Evolutionary conservation across 1,284 basidiomycete species (phyloP).

Genomic region (Vanrija sp.): DNA sequence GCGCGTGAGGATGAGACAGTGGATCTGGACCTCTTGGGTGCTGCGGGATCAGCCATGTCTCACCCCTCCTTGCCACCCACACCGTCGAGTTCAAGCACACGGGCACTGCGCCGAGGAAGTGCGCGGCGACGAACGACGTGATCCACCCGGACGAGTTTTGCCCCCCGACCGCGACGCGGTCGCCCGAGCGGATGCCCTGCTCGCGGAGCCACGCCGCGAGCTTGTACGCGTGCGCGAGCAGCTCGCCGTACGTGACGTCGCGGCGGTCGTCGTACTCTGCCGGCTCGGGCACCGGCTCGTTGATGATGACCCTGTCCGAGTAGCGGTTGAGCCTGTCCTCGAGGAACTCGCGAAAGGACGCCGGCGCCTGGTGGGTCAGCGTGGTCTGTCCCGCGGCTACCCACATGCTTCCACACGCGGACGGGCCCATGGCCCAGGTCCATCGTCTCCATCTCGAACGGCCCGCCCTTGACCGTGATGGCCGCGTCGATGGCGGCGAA

Average conservation of each 20-base stretch:
- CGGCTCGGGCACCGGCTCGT: constrained; percentile 29
- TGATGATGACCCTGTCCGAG: constrained; percentile 24
- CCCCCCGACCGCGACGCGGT: constrained; percentile 36
- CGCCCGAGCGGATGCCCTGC: constrained; percentile 28
- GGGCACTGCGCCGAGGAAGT: constrained; percentile 37
- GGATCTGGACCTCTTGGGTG: constrained; percentile 18
- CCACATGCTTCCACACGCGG: constrained; percentile 28
- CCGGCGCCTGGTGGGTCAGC: constrained; percentile 24
- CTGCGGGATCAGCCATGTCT: not conserved
- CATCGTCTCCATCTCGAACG: no score
- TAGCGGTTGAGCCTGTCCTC: constrained; percentile 19
- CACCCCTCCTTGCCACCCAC: constrained; percentile 21
- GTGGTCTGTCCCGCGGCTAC: not conserved
- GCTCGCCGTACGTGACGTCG: constrained; percentile 27
- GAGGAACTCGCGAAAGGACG: constrained; percentile 35
- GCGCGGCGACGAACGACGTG: constrained; percentile 30
- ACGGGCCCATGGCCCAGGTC: no score
- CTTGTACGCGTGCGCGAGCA: constrained; percentile 18
- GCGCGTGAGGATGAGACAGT: constrained; percentile 26
- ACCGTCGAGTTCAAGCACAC: constrained; percentile 41
- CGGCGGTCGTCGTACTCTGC: constrained; percentile 9
- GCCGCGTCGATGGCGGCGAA: no score
- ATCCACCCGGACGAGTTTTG: constrained; percentile 35
- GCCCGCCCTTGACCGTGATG: no score
- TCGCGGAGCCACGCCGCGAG: constrained; percentile 34